These are phyloP conservation scores for Porodaedalea pini DNA, from an alignment of 1,284 basidiomycete species.

Conservation along the genomic window DNA sequence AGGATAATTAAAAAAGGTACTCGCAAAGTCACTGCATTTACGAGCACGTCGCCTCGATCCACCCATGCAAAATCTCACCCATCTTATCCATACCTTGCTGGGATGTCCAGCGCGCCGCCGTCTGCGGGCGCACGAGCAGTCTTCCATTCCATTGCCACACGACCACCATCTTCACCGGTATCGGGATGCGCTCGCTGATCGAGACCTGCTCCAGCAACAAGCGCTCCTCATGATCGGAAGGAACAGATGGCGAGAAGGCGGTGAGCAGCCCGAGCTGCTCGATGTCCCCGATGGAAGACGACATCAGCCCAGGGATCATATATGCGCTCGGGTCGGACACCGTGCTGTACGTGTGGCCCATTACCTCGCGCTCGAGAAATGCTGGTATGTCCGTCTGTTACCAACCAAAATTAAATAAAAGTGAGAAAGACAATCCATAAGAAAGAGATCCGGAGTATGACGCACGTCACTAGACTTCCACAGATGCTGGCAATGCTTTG, in stretches of 20 bases:
- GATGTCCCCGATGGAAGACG: neutral
- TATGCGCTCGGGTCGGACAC: neutral
- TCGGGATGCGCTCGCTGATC: neutral
- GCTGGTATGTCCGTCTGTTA: neutral
- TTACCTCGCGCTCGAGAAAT: neutral
- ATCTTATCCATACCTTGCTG: neutral
- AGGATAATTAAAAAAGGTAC: no score
- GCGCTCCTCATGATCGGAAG: neutral
- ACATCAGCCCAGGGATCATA: constrained; percentile 2
- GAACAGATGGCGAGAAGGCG: neutral
- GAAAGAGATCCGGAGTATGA: neutral
- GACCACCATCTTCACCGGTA: constrained; percentile 1
- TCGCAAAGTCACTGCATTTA: no score
- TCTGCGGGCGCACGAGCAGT: neutral
- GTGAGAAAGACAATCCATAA: neutral
- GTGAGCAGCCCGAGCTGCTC: neutral
- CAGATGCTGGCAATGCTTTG: neutral
- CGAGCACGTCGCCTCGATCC: constrained; percentile 7
- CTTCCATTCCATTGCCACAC: neutral
- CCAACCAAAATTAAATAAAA: no score
- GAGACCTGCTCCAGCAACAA: neutral
- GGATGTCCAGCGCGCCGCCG: neutral
- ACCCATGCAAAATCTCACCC: neutral
- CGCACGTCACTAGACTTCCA: constrained; percentile 3
- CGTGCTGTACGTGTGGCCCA: neutral